Conservation (phyloP, 1,284 basidiomycete genomes). For the Ganoderma lucidum region DNA sequence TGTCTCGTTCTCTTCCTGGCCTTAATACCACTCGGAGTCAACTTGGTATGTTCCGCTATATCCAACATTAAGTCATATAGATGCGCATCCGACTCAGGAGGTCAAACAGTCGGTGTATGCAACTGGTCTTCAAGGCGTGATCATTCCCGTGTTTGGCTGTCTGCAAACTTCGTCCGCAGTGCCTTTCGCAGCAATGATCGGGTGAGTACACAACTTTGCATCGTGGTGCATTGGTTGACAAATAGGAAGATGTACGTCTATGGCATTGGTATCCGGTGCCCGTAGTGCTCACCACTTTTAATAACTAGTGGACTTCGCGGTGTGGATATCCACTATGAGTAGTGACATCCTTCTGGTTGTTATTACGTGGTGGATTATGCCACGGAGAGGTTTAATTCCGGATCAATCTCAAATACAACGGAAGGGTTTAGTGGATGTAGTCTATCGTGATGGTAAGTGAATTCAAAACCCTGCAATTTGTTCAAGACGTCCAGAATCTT, state of each 20-base stretch:
- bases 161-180: neutral
- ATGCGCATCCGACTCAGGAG: no score
- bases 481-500: no score
- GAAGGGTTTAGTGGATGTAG: neutral
- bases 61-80: no score
- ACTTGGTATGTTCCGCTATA: neutral
- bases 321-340: neutral
- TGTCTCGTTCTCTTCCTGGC: neutral
- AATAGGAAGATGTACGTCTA: neutral
- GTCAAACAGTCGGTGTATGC: neutral
- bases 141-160: neutral
- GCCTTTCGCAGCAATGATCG: no score
- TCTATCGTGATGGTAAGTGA: neutral
- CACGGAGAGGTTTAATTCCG: neutral
- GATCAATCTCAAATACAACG: neutral
- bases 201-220: no score
- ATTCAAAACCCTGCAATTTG: fast-evolving
- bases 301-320: neutral
- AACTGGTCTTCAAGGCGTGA: neutral
- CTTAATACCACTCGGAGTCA: neutral
- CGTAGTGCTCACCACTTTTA: neutral
- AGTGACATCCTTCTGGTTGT: neutral
- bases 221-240: neutral
- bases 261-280: neutral
- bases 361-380: neutral